Evolutionary conservation across 768 basidiomycete species (phyloP), one percentile per base, ranked within the genome.

Genomic region (Candolleomyces efflorescens): DNA sequence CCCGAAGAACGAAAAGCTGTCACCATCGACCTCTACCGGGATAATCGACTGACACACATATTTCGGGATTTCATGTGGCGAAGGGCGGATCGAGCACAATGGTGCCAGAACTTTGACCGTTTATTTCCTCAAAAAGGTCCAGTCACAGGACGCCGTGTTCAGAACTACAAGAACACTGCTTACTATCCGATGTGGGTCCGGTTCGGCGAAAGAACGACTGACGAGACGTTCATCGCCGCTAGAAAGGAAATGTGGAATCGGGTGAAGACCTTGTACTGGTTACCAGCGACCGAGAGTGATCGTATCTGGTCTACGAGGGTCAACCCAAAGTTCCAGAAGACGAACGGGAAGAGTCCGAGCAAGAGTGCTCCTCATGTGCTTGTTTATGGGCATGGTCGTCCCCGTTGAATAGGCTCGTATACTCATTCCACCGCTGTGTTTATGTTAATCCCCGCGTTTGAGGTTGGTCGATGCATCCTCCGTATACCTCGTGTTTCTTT

Each of bases 71-170:
- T 4, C 20, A 17, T 12, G 18, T 51, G 27, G 27, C 5, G 3
- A 9, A 13, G 20, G 7, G 56, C 48, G 1, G 20, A 15, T 20
- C 43, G 6, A 6, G 18, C 2, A 3, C 32, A 38, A 5, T 57
- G 56, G 56, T 15, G 26, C 3, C 17, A 38, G n/a, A 20, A 11
- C 10, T 57, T 57, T 36, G 49, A 57, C 41, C 24, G n/a, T 2
- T 44, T 57, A 10, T 57, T 57, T 22, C 56, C 56, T 24, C 17
- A 48, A 13, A 38, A 57, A 20, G 56, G 47, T 12, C 15, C 23
- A 15, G 15, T 32, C 10, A 13, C 11, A 11, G 18, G 15, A 22
- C 11, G 13, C 22, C 17, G 15, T 3, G 6, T 17, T 12, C 56
- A 57, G 49, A 57, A 50, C 48, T 57, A 50, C 26, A 9, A 26